phyloP scores from a whole-genome alignment of 352 stramenopile genomes.

The Phytophthora tentaculata region DNA sequence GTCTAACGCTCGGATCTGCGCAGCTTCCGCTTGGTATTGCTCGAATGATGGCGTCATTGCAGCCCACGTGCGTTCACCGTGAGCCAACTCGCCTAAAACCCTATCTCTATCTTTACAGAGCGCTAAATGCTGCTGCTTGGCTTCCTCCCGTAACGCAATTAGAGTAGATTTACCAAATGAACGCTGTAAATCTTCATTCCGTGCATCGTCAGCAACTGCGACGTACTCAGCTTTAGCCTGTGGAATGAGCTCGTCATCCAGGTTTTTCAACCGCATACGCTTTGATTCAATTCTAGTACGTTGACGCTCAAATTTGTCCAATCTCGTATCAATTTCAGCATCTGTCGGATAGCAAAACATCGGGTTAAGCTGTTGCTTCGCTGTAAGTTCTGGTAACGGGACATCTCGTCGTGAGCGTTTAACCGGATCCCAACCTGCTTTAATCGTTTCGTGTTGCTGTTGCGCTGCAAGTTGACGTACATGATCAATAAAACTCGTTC shows the following conservation, averaged over 20 bases:
- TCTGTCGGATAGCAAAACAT: slow-evolving; percentile 79
- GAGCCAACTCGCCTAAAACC: slow-evolving; percentile 55
- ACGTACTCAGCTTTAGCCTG: slow-evolving; percentile 80
- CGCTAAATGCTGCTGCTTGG: slow-evolving; percentile 58
- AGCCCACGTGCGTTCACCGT: slow-evolving; percentile 51
- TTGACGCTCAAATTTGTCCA: slow-evolving; percentile 73
- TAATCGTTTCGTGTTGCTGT: slow-evolving; percentile 61
- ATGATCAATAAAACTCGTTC: slow-evolving; percentile 68
- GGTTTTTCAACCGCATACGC: slow-evolving; percentile 37
- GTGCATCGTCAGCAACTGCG: slow-evolving; percentile 72
- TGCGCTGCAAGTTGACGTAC: slow-evolving; percentile 60
- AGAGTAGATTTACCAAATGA: slow-evolving; percentile 69
- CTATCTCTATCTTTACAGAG: slow-evolving; percentile 59
- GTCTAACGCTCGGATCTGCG: slow-evolving; percentile 54
- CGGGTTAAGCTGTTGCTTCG: slow-evolving; percentile 65
- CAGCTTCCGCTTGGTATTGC: slow-evolving; percentile 66
- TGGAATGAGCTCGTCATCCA: slow-evolving; percentile 63
- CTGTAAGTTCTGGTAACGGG: slow-evolving; percentile 60
- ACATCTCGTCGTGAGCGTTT: slow-evolving; percentile 50
- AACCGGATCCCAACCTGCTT: slow-evolving; percentile 66
- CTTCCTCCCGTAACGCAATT: slow-evolving; percentile 67
- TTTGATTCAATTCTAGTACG: slow-evolving; percentile 51
- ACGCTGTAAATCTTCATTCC: slow-evolving; percentile 67
- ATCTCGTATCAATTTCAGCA: slow-evolving; percentile 55
- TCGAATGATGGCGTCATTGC: slow-evolving; percentile 60